Evolutionary conservation across 306 rosid genomes (phyloP).

Genomic region (Prosopis cineraria): DNA sequence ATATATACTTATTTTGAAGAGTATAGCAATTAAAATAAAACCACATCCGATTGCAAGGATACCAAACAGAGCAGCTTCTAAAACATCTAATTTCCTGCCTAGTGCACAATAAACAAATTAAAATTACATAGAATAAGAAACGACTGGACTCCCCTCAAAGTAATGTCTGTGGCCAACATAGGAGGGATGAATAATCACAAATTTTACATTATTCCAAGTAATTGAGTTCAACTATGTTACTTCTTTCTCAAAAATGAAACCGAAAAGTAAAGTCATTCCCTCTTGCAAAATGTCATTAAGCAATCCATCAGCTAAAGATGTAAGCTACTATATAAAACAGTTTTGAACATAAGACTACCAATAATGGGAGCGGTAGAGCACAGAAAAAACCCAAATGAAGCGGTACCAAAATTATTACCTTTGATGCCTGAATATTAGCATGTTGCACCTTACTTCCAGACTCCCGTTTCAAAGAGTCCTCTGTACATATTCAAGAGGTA

Average conservation of each 20-base stretch:
- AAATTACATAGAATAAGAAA: neutral
- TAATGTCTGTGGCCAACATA: neutral
- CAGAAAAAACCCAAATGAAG: neutral
- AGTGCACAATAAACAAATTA: neutral
- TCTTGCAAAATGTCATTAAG: neutral
- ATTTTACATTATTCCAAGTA: neutral
- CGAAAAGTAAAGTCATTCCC: neutral
- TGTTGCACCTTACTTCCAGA: slow-evolving; percentile 82
- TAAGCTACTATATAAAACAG: neutral
- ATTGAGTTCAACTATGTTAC: neutral
- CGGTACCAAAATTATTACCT: slow-evolving; percentile 42
- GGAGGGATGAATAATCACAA: neutral
- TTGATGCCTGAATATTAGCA: slow-evolving; percentile 82
- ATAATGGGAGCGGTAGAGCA: neutral
- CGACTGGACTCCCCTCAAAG: neutral
- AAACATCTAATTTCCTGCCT: neutral
- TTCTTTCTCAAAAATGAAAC: neutral
- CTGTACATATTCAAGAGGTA: slow-evolving; percentile 43
- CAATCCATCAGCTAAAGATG: neutral
- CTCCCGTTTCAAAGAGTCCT: slow-evolving; percentile 81
- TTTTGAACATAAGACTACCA: neutral
- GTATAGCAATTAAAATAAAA: neutral
- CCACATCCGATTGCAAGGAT: neutral
- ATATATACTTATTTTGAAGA: neutral
- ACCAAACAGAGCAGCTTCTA: neutral